phyloP scores from a whole-genome alignment of 2,329 filamentous ascomycete species.

The Claviceps sp. region DNA sequence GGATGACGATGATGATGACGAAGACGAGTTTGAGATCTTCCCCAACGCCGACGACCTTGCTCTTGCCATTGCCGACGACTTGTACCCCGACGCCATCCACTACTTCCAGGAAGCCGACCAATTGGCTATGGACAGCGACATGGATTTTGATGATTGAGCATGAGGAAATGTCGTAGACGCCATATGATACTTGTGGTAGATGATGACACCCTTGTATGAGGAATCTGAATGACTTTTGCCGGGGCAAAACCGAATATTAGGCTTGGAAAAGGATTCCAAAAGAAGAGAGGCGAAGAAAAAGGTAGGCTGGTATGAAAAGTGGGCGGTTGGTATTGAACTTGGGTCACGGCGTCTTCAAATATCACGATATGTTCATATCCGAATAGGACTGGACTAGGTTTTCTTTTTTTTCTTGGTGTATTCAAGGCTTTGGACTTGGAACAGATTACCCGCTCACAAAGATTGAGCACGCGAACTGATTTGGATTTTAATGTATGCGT shows the following conservation, averaged over 20 bases:
- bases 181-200: no score
- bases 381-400: not conserved
- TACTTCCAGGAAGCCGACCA: constrained; percentile 67
- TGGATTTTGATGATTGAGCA: constrained; percentile 47
- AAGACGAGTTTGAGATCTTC: constrained; percentile 67
- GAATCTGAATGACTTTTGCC: no score
- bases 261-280: not conserved
- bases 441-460: constrained; percentile 5
- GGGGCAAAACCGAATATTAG: no score
- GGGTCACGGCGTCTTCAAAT: not conserved
- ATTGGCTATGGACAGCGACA: constrained; percentile 46
- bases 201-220: no score
- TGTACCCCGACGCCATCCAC: constrained; percentile 78
- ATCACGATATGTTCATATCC: not conserved
- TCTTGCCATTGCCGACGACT: constrained; percentile 67
- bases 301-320: not conserved
- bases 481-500: not conserved
- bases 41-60: constrained; percentile 77
- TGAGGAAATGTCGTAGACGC: constrained; percentile 30
- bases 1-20: constrained; percentile 45
- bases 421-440: not conserved
- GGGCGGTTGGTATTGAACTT: not conserved
- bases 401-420: constrained; percentile 9
- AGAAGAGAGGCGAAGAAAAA: not conserved
- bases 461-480: constrained; percentile 3